Evolutionary conservation across 2,329 filamentous ascomycete genomes (phyloP), one percentile per base, ranked within the genome.

Genomic region (Trichoderma afroharzianum): DNA sequence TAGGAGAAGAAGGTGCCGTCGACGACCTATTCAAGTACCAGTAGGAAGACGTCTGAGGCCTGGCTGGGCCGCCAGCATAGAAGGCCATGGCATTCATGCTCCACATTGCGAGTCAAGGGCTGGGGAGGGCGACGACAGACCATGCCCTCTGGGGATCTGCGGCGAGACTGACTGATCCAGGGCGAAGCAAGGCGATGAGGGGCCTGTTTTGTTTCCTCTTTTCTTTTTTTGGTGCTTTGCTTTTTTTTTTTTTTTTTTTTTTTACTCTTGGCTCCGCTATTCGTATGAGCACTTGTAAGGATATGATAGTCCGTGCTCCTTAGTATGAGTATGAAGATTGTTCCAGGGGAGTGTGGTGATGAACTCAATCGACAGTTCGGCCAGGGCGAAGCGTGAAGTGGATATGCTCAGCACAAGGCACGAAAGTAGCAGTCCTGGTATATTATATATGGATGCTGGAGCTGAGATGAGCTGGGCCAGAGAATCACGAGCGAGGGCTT

Each of bases 1-100:
- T 68, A 47, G 59, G 69, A 66, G 63, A 72, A 53, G 72, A 69
- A 28, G 71, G 94, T 97, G 82, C 89, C 93, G 79, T 97, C 93
- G 5, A 93, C 97, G 66, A 88, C 97, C 74, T 92, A 21, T 64
- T 59, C 61, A 58, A 63, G 62, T 63, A 71, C 57, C 57, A 55
- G 61, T 33, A 63, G 58, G 68, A 63, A 43, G 68, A 57, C 24
- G 62, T 57, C 50, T 47, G 39, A 53, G 26, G 53, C 39, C 50
- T 33, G 63, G 55, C 47, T 32, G 69, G 62, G 39, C 57, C 28
- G 55, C 71, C 71, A 63, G 68, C 33, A 61, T 67, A 68, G 57
- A 72, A 62, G 59, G 71, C 71, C 64, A 71, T 71, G 33, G 71
- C 62, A 53, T 67, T 64, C 61, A 76, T 72, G 71, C 76, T 74